These are phyloP conservation scores for Paracamarosporium sp. DNA, from an alignment of 2,329 filamentous ascomycete species.

Conservation along the genomic window DNA sequence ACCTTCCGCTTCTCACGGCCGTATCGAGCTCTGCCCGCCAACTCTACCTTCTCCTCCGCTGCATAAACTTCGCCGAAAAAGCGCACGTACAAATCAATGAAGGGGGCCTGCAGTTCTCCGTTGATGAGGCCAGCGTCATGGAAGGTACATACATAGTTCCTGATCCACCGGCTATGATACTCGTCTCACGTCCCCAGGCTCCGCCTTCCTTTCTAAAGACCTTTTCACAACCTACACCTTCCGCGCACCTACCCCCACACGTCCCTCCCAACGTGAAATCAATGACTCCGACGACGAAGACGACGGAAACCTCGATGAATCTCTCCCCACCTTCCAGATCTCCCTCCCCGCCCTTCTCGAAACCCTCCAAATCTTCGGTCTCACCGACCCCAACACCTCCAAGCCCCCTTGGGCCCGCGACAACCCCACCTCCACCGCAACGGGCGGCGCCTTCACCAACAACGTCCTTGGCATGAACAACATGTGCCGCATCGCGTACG, in stretches of 20 bases:
- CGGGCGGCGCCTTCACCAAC: slow-evolving; percentile 69
- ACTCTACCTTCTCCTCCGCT: slow-evolving; percentile 70
- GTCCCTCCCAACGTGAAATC: slow-evolving; percentile 34
- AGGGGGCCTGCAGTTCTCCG: slow-evolving; percentile 85
- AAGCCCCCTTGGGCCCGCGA: slow-evolving; percentile 48
- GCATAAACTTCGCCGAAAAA: slow-evolving; percentile 66
- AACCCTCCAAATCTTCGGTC: slow-evolving; percentile 92
- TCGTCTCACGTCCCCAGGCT: slow-evolving; percentile 54
- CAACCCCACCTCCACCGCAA: slow-evolving; percentile 65
- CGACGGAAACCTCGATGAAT: slow-evolving; percentile 40
- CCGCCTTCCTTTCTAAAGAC: slow-evolving; percentile 84
- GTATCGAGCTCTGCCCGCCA: slow-evolving; percentile 80
- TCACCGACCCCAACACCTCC: slow-evolving; percentile 55
- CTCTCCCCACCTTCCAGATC: slow-evolving; percentile 79
- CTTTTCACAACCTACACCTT: slow-evolving; percentile 88
- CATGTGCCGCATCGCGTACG: slow-evolving; percentile 83
- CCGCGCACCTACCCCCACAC: slow-evolving; percentile 57
- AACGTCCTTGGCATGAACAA: slow-evolving; percentile 83
- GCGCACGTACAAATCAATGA: slow-evolving; percentile 78
- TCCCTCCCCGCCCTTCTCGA: slow-evolving; percentile 88
- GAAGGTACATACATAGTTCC: slow-evolving; percentile 67
- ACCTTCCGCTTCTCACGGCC: slow-evolving; percentile 71
- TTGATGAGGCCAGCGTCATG: slow-evolving; percentile 88
- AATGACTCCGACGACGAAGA: slow-evolving; percentile 33
- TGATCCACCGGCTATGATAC: not conserved